Percentiles rank a stretch among this genome's conserved stretches.
phyloP scores from a whole-genome alignment of 371 early-diverging fungal species.

The Parasitella parasitica region DNA sequence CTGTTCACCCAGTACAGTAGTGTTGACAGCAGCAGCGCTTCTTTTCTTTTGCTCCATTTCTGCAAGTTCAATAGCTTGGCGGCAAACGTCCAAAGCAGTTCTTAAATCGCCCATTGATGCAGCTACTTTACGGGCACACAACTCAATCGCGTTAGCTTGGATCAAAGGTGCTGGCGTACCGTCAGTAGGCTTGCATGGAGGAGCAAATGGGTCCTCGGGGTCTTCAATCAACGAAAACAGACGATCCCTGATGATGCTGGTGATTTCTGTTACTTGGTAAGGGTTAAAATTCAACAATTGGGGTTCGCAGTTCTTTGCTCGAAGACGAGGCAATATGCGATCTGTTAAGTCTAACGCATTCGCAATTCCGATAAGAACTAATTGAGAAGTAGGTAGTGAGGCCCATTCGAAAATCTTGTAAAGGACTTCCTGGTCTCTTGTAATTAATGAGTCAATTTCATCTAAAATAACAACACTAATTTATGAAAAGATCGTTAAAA shows the following conservation, averaged over 20 bases:
- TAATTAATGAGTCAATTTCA: conserved; percentile 88
- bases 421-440: conserved; percentile 79
- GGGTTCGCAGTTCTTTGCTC: conserved; percentile 81
- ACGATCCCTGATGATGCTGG: conserved; percentile 81
- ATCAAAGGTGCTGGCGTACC: conserved; percentile 57
- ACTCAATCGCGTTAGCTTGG: conserved; percentile 84
- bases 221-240: conserved; percentile 48
- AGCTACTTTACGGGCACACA: conserved; percentile 91
- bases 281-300: conserved; percentile 82
- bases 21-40: neutral
- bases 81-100: conserved; percentile 88
- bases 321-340: conserved; percentile 84
- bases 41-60: conserved; percentile 64
- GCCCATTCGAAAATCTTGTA: conserved; percentile 90
- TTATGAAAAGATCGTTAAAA: no score
- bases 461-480: conserved; percentile 81
- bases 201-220: conserved; percentile 14
- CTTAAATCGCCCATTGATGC: conserved; percentile 90
- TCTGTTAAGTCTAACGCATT: conserved; percentile 92
- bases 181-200: conserved; percentile 8
- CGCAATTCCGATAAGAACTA: conserved; percentile 93
- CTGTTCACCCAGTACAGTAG: conserved; percentile 27
- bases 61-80: conserved; percentile 80
- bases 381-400: conserved; percentile 54
- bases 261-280: conserved; percentile 80